Evolutionary conservation across 371 early-diverging fungal species (phyloP).

Genomic region (Circinella umbellata): DNA sequence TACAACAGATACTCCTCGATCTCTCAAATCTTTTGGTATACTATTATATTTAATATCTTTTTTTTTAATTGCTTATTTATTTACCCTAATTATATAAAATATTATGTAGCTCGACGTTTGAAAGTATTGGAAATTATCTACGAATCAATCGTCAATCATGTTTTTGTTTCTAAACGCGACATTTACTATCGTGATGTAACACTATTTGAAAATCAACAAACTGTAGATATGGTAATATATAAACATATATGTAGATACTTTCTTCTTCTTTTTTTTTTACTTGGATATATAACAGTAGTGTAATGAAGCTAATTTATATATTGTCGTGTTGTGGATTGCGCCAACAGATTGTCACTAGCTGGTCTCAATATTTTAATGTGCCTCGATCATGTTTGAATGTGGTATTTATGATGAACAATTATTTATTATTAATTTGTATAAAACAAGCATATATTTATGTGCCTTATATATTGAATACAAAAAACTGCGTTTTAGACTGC

Average conservation of each 20-base stretch:
- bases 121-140: constrained; percentile 49
- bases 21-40: constrained; percentile 15
- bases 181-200: constrained; percentile 51
- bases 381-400: constrained; percentile 46
- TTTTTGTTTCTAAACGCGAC: constrained; percentile 46
- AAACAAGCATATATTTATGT: too few species aligned
- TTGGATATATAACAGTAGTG: neutral
- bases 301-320: neutral
- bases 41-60: too few species aligned
- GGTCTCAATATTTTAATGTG: constrained; percentile 41
- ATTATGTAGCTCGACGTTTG: constrained; percentile 38
- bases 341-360: constrained; percentile 43
- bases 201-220: constrained; percentile 38
- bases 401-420: constrained; percentile 23
- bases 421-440: neutral
- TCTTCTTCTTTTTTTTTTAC: neutral
- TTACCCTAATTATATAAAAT: neutral
- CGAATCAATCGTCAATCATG: constrained; percentile 37
- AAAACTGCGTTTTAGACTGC: constrained; percentile 32
- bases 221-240: constrained; percentile 35
- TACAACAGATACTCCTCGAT: neutral
- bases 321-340: neutral
- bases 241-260: neutral
- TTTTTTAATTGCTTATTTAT: too few species aligned
- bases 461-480: neutral